phyloP scores from a whole-genome alignment of 345 rosid genomes.

The Eucalyptus rudis region DNA sequence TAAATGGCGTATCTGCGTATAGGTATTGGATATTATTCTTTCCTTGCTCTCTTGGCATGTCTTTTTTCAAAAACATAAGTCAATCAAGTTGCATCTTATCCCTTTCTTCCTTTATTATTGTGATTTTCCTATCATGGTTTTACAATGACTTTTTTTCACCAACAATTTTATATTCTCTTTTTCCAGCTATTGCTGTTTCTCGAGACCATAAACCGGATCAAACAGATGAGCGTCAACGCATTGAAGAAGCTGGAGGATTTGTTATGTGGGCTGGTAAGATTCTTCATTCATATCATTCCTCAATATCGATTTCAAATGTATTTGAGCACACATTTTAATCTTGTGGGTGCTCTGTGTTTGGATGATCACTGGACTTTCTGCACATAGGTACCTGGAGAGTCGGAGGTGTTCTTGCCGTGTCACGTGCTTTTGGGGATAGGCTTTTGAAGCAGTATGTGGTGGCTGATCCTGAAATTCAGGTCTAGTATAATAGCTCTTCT shows the following conservation, averaged over 20 bases:
- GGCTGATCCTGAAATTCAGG: slow-evolving; percentile 97
- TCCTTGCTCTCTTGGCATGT: neutral
- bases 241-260: slow-evolving; percentile 99
- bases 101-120: neutral
- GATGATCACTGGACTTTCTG: neutral
- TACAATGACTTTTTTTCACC: neutral
- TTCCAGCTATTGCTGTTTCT: slow-evolving; percentile 88
- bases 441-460: slow-evolving; percentile 97
- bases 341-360: neutral
- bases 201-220: slow-evolving; percentile 99
- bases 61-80: neutral
- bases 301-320: neutral
- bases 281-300: too few relatives aligned
- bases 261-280: slow-evolving; percentile 98
- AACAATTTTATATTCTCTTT: neutral
- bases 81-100: neutral
- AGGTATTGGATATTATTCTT: neutral
- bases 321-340: neutral
- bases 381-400: slow-evolving; percentile 96
- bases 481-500: neutral
- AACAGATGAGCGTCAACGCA: slow-evolving; percentile 92
- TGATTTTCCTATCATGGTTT: neutral
- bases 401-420: slow-evolving; percentile 99
- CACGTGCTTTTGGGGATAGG: slow-evolving; percentile 99
- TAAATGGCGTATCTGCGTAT: neutral